Conservation (phyloP, 2,329 filamentous ascomycete species). For the Arthrinium puccinioides region DNA sequence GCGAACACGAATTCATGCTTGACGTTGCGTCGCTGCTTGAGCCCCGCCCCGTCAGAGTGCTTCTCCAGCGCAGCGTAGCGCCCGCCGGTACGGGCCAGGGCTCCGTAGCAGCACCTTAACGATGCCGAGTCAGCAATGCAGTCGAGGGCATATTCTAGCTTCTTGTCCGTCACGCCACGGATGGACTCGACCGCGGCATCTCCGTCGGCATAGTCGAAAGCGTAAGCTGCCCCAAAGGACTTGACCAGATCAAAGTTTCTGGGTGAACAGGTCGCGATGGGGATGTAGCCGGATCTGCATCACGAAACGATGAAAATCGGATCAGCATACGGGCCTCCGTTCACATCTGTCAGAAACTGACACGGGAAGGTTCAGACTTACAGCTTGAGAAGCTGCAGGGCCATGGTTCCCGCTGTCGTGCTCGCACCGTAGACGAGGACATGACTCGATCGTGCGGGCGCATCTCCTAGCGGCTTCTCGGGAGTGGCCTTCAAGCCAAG, state of each 20-base stretch:
- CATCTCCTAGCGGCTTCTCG: not conserved
- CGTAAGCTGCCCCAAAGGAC: constrained; percentile 31
- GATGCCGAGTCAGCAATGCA: constrained; percentile 23
- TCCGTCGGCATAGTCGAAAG: constrained; percentile 37
- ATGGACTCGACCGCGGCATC: constrained; percentile 25
- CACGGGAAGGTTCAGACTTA: constrained; percentile 8
- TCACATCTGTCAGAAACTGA: not conserved
- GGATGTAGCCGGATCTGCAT: constrained; percentile 24
- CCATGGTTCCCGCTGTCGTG: not conserved
- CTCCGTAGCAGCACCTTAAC: constrained; percentile 28
- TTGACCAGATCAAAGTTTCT: constrained; percentile 33
- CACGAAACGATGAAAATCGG: too few relatives aligned
- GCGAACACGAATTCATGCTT: constrained; percentile 20
- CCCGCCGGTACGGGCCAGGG: constrained; percentile 29
- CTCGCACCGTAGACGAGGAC: not conserved
- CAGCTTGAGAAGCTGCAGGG: constrained; percentile 7
- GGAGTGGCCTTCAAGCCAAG: not conserved
- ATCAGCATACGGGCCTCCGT: not conserved
- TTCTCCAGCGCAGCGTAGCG: constrained; percentile 28
- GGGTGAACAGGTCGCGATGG: constrained; percentile 37
- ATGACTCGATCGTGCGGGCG: not conserved
- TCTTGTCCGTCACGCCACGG: not conserved
- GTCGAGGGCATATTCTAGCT: not conserved
- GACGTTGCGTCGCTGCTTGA: constrained; percentile 8
- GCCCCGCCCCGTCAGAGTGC: constrained; percentile 11